Evolutionary conservation across 2,329 filamentous ascomycete species (phyloP).

Genomic region (Basipetospora chlamydospora): DNA sequence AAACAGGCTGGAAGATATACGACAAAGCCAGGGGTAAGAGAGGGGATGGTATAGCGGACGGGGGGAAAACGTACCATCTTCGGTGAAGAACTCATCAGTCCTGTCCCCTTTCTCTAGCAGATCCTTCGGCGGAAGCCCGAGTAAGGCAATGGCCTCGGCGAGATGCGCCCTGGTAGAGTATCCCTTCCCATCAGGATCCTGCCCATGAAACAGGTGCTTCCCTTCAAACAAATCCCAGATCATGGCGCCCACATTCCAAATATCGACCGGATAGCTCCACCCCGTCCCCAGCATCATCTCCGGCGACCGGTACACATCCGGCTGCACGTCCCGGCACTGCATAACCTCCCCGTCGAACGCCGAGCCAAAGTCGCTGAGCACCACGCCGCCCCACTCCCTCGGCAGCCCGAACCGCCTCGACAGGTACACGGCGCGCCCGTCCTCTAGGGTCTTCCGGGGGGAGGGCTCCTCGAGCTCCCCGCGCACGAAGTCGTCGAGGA

Average conservation of each 20-base stretch:
- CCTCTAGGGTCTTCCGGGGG: too few species aligned
- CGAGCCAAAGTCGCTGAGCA: slow-evolving; percentile 16
- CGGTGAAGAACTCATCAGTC: slow-evolving; percentile 11
- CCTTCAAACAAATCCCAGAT: slow-evolving; percentile 18
- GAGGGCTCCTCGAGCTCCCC: too few species aligned
- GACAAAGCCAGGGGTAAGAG: too few species aligned
- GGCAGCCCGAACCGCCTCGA: slow-evolving; percentile 12
- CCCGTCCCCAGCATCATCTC: slow-evolving; percentile 16
- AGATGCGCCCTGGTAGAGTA: slow-evolving; percentile 14
- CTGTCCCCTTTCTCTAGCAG: slow-evolving; percentile 11
- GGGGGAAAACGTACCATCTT: slow-evolving; percentile 10
- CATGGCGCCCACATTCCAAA: slow-evolving; percentile 14
- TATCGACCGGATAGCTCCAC: slow-evolving; percentile 18
- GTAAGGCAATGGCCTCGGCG: slow-evolving; percentile 16
- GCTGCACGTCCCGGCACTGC: slow-evolving; percentile 15
- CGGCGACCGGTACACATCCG: slow-evolving; percentile 16
- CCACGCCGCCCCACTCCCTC: slow-evolving; percentile 12
- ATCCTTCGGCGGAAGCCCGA: slow-evolving; percentile 14
- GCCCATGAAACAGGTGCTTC: slow-evolving; percentile 13
- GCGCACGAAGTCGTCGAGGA: too few species aligned
- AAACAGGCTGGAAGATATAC: too few species aligned
- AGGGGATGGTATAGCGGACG: too few species aligned
- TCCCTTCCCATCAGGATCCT: slow-evolving; percentile 7
- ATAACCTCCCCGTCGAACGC: slow-evolving; percentile 13
- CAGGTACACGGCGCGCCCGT: slow-evolving; percentile 12